A percentile compares a stretch with the other conserved stretches of the same genome.
Conservation (phyloP, 345 rosid species). For the Populus deltoides region DNA sequence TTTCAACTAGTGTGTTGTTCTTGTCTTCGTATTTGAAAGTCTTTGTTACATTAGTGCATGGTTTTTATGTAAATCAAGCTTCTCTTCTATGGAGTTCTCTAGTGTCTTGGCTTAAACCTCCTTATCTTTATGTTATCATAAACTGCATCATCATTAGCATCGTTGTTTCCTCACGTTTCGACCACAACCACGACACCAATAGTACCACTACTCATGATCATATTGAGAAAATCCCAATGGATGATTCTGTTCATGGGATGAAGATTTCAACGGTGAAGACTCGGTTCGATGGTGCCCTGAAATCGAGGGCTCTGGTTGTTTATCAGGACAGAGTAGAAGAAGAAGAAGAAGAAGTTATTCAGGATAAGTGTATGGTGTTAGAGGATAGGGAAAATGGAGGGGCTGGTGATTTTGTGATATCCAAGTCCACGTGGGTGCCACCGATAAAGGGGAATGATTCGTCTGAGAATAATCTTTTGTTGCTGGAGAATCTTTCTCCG, state of each 20-base stretch:
- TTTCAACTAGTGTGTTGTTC: slow-evolving; percentile 37
- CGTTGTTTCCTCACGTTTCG: slow-evolving; percentile 47
- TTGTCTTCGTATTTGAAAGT: slow-evolving; percentile 31
- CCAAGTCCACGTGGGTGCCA: slow-evolving; percentile 32
- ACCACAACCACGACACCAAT: slow-evolving; percentile 2
- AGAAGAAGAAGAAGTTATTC: neutral
- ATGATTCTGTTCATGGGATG: neutral
- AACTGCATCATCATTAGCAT: slow-evolving; percentile 58
- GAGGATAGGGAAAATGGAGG: slow-evolving; percentile 11
- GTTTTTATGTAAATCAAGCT: slow-evolving; percentile 33
- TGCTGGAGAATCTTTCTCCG: slow-evolving; percentile 30
- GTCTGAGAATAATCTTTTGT: slow-evolving; percentile 12
- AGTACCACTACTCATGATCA: neutral
- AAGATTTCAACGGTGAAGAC: neutral
- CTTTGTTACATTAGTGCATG: slow-evolving; percentile 35
- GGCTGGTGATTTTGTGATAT: slow-evolving; percentile 28
- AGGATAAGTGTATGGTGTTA: slow-evolving; percentile 18
- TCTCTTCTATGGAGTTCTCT: slow-evolving; percentile 43
- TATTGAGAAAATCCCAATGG: neutral
- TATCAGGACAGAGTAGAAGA: slow-evolving; percentile 1
- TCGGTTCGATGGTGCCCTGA: neutral
- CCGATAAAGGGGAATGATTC: slow-evolving; percentile 19
- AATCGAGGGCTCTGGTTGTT: neutral
- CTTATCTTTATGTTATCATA: slow-evolving; percentile 44
- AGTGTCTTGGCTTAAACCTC: slow-evolving; percentile 55